Base-by-base conservation (phyloP, 495 filamentous ascomycete genomes). In the Platismatia glauca region DNA sequence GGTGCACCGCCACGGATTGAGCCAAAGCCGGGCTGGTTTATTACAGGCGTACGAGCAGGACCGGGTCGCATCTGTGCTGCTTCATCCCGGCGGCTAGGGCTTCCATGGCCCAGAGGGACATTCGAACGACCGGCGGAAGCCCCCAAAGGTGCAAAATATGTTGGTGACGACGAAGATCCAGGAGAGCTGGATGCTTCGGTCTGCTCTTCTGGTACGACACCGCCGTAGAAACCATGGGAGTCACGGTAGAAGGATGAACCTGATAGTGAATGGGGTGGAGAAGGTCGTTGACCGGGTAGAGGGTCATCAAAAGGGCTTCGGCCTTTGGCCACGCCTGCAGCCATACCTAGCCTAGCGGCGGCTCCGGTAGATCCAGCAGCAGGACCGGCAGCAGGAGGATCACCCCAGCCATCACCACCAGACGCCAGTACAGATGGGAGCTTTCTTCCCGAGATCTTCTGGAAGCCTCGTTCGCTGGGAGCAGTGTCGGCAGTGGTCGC, bases 391-490 rank as follows among this genome's bases (percentile, higher is more conserved):
- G 60, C 29, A 22, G 65, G 29, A 53, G 53, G 38, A 34, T 70
- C 86, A 62, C 82, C 81, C 68, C 85, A 90, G 5, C 87, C 87
- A 70, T 90, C 85, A 24, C 87, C 86, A 52, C 88, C 86, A 39
- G 81, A 81, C 43, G 82, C 79, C 39, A 90, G 74, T 7, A 90
- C 87, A 20, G 89, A 84, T 7, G 81, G 78, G n/a, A 92, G 74
- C 66, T 90, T 90, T 59, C 83, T 79, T 39, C 89, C 89, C 8
- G 87, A 86, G 7, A 92, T 75, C 64, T 81, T 82, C 63, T 84
- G 79, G 64, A 84, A 84, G 3, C 81, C 81, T 18, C 78, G 77
- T 57, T 84, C 81, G 60, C 78, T 79, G 6, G 75, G 66, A 78
- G 5, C 78, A 13, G 68, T 67, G 16, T 64, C 62, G 38, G 66